phyloP scores from a whole-genome alignment of 1,139 yeast species.

The Saccharomyces hybrid region DNA sequence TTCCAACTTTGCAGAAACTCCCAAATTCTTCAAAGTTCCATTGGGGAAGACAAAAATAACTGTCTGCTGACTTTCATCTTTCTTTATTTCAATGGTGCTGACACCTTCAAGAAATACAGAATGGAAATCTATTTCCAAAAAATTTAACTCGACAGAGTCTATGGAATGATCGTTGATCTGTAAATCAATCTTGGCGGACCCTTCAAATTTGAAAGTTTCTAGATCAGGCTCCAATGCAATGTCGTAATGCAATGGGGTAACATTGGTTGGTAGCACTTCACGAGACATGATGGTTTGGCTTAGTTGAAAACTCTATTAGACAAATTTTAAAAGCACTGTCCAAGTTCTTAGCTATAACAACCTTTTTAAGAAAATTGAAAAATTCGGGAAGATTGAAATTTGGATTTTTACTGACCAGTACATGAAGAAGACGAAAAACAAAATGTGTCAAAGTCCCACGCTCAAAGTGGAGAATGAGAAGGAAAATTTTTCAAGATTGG shows the following conservation, averaged over 20 bases:
- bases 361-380: too few relatives aligned
- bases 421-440: background rate
- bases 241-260: slow-evolving; percentile 62
- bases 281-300: slow-evolving; percentile 27
- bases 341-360: too few relatives aligned
- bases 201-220: slow-evolving; percentile 58
- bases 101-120: slow-evolving; percentile 41
- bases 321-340: too few relatives aligned
- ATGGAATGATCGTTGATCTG: slow-evolving; percentile 42
- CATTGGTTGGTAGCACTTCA: slow-evolving; percentile 62
- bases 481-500: background rate
- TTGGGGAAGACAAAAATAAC: slow-evolving; percentile 49
- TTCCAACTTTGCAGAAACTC: background rate
- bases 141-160: slow-evolving; percentile 38
- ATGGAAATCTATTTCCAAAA: slow-evolving; percentile 53
- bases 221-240: slow-evolving; percentile 65
- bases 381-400: too few relatives aligned
- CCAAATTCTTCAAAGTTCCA: slow-evolving; percentile 37
- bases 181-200: slow-evolving; percentile 55
- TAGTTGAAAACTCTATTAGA: background rate
- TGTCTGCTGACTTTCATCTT: slow-evolving; percentile 52
- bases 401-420: too few relatives aligned
- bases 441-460: background rate
- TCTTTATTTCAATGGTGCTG: slow-evolving; percentile 31
- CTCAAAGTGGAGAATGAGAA: background rate